These are phyloP conservation scores for Casuarina glauca DNA, from an alignment of 306 rosid species.

Conservation along the genomic window DNA sequence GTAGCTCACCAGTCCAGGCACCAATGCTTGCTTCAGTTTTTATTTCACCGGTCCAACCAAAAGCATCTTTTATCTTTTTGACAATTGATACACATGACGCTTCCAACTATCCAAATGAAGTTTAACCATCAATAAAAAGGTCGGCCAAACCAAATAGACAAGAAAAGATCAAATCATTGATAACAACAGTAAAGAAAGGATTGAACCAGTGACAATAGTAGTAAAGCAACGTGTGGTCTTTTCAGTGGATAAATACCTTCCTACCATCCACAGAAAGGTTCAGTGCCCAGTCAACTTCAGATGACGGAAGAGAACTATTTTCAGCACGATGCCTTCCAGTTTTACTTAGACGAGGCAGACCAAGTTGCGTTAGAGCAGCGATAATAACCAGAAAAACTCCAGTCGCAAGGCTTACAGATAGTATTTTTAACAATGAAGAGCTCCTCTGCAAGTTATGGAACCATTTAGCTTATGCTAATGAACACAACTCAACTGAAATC, in stretches of 20 bases:
- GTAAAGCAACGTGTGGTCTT: not conserved
- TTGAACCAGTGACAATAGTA: not conserved
- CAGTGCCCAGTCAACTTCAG: conserved; percentile 44
- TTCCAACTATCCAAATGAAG: conserved; percentile 58
- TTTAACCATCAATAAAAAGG: conserved; percentile 18
- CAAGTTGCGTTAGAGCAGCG: conserved; percentile 57
- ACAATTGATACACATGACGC: conserved; percentile 56
- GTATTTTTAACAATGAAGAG: conserved; percentile 44
- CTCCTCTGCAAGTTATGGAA: conserved; percentile 49
- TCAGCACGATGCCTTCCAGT: conserved; percentile 40
- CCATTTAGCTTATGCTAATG: conserved; percentile 4
- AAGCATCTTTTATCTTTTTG: conserved; percentile 58
- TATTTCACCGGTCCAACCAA: conserved; percentile 70
- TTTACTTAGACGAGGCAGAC: conserved; percentile 46
- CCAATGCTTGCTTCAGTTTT: conserved; percentile 56
- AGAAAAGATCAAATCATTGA: not conserved
- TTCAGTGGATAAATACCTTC: conserved; percentile 44
- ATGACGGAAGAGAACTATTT: conserved; percentile 45
- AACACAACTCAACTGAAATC: not conserved
- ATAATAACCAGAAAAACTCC: conserved; percentile 72
- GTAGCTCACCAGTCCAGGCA: conserved; percentile 77
- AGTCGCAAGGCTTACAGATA: conserved; percentile 60
- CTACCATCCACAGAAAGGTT: conserved; percentile 42
- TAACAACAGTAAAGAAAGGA: not conserved
- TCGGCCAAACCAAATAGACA: conserved; percentile 11